Evolutionary conservation across 208 protist species (phyloP).

Genomic region (Acanthamoeba royreba): DNA sequence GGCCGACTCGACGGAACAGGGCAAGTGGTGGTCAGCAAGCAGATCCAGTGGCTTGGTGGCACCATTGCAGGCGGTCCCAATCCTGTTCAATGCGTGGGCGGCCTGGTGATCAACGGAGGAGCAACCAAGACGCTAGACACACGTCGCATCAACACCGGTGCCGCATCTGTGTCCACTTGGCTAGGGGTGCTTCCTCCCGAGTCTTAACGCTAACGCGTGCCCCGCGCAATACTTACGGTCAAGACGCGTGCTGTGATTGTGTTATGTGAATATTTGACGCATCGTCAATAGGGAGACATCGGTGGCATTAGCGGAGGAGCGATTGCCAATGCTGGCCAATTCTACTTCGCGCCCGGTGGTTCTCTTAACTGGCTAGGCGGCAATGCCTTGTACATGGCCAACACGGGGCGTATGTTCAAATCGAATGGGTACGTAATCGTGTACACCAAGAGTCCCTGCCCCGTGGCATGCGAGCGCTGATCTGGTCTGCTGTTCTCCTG

Average conservation of each 20-base stretch:
- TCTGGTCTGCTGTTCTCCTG: too few species aligned
- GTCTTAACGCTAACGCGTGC: too few species aligned
- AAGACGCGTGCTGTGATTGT: too few species aligned
- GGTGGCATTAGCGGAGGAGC: neutral
- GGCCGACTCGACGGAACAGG: neutral
- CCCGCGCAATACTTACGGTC: too few species aligned
- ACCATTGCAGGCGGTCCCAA: neutral
- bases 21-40: neutral
- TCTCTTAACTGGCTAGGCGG: neutral
- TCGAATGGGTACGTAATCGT: neutral
- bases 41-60: neutral
- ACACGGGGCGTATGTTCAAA: slow-evolving; percentile 10
- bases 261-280: too few species aligned
- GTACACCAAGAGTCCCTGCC: neutral
- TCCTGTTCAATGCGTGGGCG: neutral
- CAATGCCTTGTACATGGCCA: neutral
- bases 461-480: neutral
- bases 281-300: neutral
- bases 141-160: neutral
- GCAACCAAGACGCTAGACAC: neutral
- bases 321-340: neutral
- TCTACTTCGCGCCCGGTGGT: slow-evolving; percentile 25
- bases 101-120: neutral
- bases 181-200: too few species aligned
- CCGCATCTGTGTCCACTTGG: too few species aligned